Evolutionary conservation across 495 filamentous ascomycete species (phyloP).

Genomic region (Neurospora discreta): DNA sequence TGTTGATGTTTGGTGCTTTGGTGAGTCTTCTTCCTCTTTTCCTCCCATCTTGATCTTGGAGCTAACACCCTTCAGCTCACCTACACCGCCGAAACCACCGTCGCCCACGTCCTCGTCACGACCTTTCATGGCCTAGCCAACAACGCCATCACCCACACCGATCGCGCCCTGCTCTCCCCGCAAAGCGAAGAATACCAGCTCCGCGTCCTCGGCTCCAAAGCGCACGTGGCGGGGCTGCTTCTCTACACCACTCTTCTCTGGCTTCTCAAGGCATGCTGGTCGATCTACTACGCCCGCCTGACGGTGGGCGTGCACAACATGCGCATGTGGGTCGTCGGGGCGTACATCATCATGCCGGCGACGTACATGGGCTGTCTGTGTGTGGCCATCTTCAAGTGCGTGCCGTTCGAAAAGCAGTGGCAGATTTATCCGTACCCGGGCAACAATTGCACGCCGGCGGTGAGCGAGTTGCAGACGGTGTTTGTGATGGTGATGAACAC

Average conservation of each 20-base stretch:
- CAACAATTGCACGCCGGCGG: conserved; percentile 41
- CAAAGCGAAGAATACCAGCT: conserved; percentile 36
- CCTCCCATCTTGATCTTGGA: too few relatives aligned
- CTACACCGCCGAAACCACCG: conserved; percentile 22
- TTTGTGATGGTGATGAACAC: conserved; percentile 39
- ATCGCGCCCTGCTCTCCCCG: conserved; percentile 34
- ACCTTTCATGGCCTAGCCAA: conserved; percentile 47
- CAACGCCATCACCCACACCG: conserved; percentile 40
- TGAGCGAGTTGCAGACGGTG: conserved; percentile 32
- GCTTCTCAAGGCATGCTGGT: conserved; percentile 48
- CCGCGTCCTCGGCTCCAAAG: conserved; percentile 45
- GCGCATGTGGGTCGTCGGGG: conserved; percentile 37
- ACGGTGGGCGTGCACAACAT: conserved; percentile 28
- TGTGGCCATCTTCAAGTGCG: conserved; percentile 43
- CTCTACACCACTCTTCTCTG: conserved; percentile 47
- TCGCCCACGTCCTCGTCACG: conserved; percentile 23
- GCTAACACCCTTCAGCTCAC: conserved; percentile 13
- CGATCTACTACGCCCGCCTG: conserved; percentile 49
- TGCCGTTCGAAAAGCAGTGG: conserved; percentile 40
- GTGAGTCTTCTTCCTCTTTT: not conserved
- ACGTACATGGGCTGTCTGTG: conserved; percentile 46
- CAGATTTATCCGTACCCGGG: conserved; percentile 47
- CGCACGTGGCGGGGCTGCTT: conserved; percentile 49
- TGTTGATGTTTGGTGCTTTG: conserved; percentile 33
- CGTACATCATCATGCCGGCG: conserved; percentile 37